Conservation (phyloP, 768 basidiomycete species). For the Chalciporus pseudorubinellus region DNA sequence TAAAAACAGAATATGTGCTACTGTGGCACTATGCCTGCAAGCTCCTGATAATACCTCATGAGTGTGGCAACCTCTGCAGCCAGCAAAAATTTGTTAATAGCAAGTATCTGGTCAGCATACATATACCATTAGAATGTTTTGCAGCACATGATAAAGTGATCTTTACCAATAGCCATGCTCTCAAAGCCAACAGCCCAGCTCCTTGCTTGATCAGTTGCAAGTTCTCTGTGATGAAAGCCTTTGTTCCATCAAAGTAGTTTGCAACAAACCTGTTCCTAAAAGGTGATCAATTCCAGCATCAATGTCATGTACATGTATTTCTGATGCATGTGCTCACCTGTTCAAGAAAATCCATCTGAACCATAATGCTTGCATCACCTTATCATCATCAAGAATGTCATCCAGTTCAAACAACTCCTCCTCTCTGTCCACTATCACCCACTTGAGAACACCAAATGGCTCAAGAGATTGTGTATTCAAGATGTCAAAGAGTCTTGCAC, state of each 20-base stretch:
- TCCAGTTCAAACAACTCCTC: constrained; percentile 75
- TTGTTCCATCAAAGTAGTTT: constrained; percentile 51
- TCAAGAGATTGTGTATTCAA: constrained; percentile 58
- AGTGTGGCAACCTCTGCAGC: constrained; percentile 47
- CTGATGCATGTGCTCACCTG: constrained; percentile 37
- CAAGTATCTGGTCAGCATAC: constrained; percentile 43
- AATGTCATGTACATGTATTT: background rate
- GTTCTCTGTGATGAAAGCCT: constrained; percentile 55
- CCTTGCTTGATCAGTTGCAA: constrained; percentile 67
- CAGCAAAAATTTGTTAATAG: constrained; percentile 53
- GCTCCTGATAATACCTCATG: constrained; percentile 52
- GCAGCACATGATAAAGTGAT: background rate
- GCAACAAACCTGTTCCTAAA: constrained; percentile 53
- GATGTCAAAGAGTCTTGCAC: constrained; percentile 63
- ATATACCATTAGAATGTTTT: background rate
- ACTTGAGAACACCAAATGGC: constrained; percentile 61
- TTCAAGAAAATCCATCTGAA: constrained; percentile 68
- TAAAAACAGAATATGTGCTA: constrained; percentile 5
- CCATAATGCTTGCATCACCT: constrained; percentile 79
- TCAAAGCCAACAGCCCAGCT: constrained; percentile 63
- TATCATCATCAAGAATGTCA: constrained; percentile 70
- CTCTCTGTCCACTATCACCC: constrained; percentile 69
- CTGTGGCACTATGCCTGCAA: constrained; percentile 46
- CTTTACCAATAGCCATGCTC: constrained; percentile 60
- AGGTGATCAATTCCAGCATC: background rate